Conservation (phyloP, 495 filamentous ascomycete species). For the Penicillium cosmopolitanum region DNA sequence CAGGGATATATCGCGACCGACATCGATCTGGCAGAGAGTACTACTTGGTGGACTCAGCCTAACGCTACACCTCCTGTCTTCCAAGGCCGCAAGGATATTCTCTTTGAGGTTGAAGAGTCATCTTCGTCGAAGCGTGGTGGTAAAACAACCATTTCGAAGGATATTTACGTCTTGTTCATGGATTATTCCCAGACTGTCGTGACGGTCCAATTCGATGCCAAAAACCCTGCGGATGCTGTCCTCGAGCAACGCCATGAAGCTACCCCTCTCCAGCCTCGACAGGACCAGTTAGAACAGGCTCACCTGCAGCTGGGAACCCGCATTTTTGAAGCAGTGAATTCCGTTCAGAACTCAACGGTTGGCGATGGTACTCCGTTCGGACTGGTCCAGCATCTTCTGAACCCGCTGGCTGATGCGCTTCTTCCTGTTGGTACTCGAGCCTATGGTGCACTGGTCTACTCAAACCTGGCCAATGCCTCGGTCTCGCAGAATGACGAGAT, state of each 20-base stretch:
- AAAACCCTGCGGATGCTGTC: conserved; percentile 68
- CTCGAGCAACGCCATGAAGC: conserved; percentile 87
- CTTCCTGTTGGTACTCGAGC: conserved; percentile 81
- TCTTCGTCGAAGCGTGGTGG: conserved; percentile 67
- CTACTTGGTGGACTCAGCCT: conserved; percentile 82
- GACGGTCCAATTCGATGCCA: conserved; percentile 75
- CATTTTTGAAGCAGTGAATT: conserved; percentile 67
- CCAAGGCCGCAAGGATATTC: conserved; percentile 80
- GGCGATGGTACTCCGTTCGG: conserved; percentile 80
- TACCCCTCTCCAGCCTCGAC: conserved; percentile 81
- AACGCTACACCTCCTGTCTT: conserved; percentile 75
- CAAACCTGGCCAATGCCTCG: conserved; percentile 90
- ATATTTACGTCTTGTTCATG: conserved; percentile 83
- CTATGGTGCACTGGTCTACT: conserved; percentile 91
- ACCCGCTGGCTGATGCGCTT: conserved; percentile 71
- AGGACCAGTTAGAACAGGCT: conserved; percentile 89
- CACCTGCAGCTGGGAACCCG: conserved; percentile 75
- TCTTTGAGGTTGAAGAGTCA: conserved; percentile 82
- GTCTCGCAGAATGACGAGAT: conserved; percentile 93
- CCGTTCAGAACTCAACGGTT: conserved; percentile 76
- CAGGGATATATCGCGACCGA: conserved; percentile 84
- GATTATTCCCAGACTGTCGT: conserved; percentile 97
- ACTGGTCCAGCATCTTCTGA: conserved; percentile 77
- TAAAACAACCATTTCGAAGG: conserved; percentile 70
- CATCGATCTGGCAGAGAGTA: conserved; percentile 71